Conservation (phyloP, 768 basidiomycete species). For the Rhizopogon roseolus region DNA sequence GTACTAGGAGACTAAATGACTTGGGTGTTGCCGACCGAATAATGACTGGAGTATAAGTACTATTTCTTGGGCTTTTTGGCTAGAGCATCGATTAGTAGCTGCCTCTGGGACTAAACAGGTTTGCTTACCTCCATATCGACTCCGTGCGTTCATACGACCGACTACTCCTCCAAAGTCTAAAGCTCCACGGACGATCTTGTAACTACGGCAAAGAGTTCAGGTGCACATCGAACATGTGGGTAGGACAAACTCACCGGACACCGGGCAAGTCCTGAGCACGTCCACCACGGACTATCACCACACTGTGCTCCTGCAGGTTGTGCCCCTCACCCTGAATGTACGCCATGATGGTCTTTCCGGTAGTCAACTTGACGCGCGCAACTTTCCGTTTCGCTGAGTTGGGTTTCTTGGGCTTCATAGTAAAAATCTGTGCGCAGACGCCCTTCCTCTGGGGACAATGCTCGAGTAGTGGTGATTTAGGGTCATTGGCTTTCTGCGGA, state of each 20-base stretch:
- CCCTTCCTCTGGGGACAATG: slow-evolving; percentile 85
- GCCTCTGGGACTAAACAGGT: background rate
- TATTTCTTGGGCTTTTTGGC: slow-evolving; percentile 88
- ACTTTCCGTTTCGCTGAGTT: slow-evolving; percentile 99
- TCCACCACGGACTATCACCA: slow-evolving; percentile 92
- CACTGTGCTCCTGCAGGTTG: slow-evolving; percentile 96
- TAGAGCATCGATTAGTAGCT: slow-evolving; percentile 9
- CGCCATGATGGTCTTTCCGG: slow-evolving; percentile 84
- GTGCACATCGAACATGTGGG: background rate
- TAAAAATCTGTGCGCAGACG: slow-evolving; percentile 79
- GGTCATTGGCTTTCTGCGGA: slow-evolving; percentile 38
- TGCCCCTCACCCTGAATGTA: slow-evolving; percentile 98
- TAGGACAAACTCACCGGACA: slow-evolving; percentile 64
- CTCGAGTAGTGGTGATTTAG: slow-evolving; percentile 76
- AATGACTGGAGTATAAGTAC: background rate
- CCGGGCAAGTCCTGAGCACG: slow-evolving; percentile 97
- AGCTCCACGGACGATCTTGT: slow-evolving; percentile 92
- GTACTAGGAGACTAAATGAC: too few relatives aligned
- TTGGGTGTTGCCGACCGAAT: background rate
- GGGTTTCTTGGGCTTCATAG: slow-evolving; percentile 91
- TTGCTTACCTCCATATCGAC: slow-evolving; percentile 83
- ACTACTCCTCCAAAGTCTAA: slow-evolving; percentile 90
- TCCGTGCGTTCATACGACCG: slow-evolving; percentile 73
- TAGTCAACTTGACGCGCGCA: slow-evolving; percentile 86
- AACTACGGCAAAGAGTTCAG: slow-evolving; percentile 42